Base-by-base conservation (phyloP, 2,329 filamentous ascomycete genomes). In the Arthrobotrys sphaeroides region DNA sequence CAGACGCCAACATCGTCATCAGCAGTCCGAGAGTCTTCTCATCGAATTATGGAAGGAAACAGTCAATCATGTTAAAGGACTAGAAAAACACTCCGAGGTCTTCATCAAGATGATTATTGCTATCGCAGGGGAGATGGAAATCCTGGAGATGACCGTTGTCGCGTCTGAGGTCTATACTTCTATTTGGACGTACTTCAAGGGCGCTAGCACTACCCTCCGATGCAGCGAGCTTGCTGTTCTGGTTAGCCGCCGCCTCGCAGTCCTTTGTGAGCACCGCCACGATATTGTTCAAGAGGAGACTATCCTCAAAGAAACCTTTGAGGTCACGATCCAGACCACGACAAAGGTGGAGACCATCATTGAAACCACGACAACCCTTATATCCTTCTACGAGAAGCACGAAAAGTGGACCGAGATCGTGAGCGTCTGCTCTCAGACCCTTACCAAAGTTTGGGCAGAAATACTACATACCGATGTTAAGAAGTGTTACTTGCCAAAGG, bases 11-110 rank as follows among this genome's bases (percentile, higher is more conserved):
- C 33, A 66, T 22, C 47, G 49, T 12, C 45, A 66, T 16, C 33
- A 55, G 1, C 33, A 66, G 33, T 26, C 47, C 18, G 36, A 45
- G 33, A 57, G 38, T n/a, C 62, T 66, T 43, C 62, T 66, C 36
- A 49, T 57, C 24, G 62, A 55, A 38, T 66, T 66, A 36, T 66
- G 62, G 62, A 66, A 66, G 31, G 62, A 57, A 20, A 66, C 62
- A 4, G 31, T 66, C 1, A n/a, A 12, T 16, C 62, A 66, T n/a
- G 62, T 66, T 13, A 66, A 45, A 7, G 62, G 47, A 1, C 36
- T 66, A 13, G 62, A 66, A 3, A 43, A 28, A 45, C 55, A 66
- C 47, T 66, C 62, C 24, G 62, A 66, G 24, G 45, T n/a, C 2
- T 66, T 66, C 24, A 66, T 66, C n/a, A 66, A 66, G 49, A 66